Evolutionary conservation across 139 green algal genomes (phyloP).

Genomic region (Zygnema circumcarinatum): DNA sequence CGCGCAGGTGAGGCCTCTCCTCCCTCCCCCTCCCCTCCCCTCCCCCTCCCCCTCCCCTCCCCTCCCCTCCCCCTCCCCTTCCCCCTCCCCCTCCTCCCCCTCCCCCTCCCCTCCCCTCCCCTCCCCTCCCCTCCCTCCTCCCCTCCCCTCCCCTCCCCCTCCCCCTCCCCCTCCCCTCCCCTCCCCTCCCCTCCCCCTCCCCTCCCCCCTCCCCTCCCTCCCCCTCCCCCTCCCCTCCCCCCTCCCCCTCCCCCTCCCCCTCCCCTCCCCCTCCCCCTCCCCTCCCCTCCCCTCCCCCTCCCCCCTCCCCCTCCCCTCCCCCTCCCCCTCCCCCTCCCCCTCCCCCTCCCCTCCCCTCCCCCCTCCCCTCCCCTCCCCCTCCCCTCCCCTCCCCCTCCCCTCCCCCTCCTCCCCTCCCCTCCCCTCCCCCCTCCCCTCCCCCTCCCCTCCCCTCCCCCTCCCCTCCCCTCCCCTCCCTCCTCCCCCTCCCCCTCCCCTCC

Average conservation of each 20-base stretch:
- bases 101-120: background rate
- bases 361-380: background rate
- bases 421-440: background rate
- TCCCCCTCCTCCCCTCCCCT: background rate
- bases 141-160: background rate
- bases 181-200: background rate
- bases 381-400: background rate
- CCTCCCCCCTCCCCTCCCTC: background rate
- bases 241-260: background rate
- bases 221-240: background rate
- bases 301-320: background rate
- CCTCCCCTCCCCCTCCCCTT: background rate
- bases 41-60: background rate
- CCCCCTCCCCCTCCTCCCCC: background rate
- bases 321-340: background rate
- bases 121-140: background rate
- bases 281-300: background rate
- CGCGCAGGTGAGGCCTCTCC: constrained; percentile 72
- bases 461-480: background rate
- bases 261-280: background rate
- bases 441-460: background rate
- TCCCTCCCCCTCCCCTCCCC: background rate
- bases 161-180: background rate
- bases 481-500: background rate
- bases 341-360: background rate